Base-by-base conservation (phyloP, 2,329 filamentous ascomycete genomes). In the Gnomoniopsis smithogilvyi region DNA sequence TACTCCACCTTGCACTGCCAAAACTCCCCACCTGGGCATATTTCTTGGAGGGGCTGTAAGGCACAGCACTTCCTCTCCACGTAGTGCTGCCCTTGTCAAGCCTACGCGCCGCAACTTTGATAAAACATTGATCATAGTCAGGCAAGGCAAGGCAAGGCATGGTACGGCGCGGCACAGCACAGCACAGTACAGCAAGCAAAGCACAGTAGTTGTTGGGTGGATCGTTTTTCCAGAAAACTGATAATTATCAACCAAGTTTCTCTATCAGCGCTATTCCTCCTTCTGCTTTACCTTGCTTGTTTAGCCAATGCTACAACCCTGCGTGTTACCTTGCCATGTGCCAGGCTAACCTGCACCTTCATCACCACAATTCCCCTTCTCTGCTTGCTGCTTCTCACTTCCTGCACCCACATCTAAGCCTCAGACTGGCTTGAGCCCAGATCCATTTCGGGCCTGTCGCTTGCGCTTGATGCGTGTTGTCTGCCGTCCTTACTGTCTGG, bases 341-440 rank as follows among this genome's bases (percentile, higher is more conserved):
- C 53, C 19, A 26, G 33, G 36, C 15, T 38, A 24, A 26, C 51
- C 17, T 51, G 49, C 49, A 51, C 15, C 49, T 41, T 22, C 33
- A 41, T 3, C 19, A 22, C 49, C 11, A 21, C 24, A 17, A 12
- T 14, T 17, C 6, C 49, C 49, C 33, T 15, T 53, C 38, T 24
- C 15, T 33, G 10, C 30, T 17, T 52, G 24, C 19, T 36, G n/a
- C 21, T 33, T 21, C 34, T 24, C 33, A 33, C 34, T 24, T 30
- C 54, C 54, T 36, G 54, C 56, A 50, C 57, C 50, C 49, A 36
- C 49, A 26, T 62, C 60, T 62, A 62, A 62, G 60, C 60, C 60
- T 62, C 60, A 46, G 19, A 21, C 30, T 17, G 59, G 49, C 21
- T 51, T 47, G 21, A 34, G 55, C 54, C 46, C 59, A 54, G 43